These are phyloP conservation scores for Petunia axillaris DNA, from an alignment of 257 asterid genomes.

Conservation along the genomic window DNA sequence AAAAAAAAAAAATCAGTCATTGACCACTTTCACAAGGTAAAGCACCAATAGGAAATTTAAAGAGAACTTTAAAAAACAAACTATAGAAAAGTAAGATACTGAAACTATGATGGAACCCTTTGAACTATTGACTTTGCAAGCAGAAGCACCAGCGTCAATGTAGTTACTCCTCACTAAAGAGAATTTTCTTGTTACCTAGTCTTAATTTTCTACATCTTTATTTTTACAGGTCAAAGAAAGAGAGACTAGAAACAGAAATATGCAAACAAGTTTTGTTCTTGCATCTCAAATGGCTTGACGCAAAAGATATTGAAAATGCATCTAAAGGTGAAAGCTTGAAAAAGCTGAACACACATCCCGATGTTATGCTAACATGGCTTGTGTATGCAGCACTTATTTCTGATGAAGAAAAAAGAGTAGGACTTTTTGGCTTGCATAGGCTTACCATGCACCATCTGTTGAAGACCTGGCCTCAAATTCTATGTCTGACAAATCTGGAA, in stretches of 20 bases:
- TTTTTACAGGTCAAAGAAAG: not conserved
- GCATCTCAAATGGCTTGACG: conserved; percentile 20
- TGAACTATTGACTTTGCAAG: not conserved
- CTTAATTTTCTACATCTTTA: not conserved
- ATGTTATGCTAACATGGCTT: not conserved
- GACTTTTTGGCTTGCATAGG: conserved; percentile 22
- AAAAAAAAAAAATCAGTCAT: not conserved
- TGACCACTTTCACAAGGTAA: not conserved
- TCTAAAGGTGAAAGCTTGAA: not conserved
- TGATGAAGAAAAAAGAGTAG: not conserved
- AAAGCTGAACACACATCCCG: not conserved
- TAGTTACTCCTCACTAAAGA: not conserved
- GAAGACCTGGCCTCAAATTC: conserved; percentile 87
- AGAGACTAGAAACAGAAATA: conserved; percentile 8
- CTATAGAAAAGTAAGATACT: not conserved
- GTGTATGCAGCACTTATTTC: not conserved
- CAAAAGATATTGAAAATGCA: conserved; percentile 6
- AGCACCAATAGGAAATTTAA: not conserved
- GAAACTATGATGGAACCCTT: conserved; percentile 19
- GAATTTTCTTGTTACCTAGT: not conserved
- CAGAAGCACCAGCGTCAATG: not conserved
- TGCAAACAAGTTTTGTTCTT: not conserved
- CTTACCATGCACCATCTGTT: conserved; percentile 89
- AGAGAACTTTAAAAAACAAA: not conserved
- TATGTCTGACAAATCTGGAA: conserved; percentile 50